These are phyloP conservation scores for Pestalotiopsis sp. DNA, from an alignment of 2,329 filamentous ascomycete species.

Conservation along the genomic window DNA sequence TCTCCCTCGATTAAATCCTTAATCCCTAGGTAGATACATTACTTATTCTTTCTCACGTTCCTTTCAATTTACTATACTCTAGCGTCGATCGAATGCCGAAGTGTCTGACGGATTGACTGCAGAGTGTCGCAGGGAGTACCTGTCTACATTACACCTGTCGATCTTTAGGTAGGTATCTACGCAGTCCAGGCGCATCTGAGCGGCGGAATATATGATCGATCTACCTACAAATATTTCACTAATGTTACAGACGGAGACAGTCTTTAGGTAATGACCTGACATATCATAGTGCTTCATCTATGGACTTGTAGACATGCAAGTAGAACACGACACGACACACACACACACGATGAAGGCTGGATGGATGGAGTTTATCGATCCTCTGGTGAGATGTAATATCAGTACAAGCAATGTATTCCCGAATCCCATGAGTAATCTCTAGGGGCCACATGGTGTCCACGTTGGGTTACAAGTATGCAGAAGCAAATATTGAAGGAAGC, in stretches of 20 bases:
- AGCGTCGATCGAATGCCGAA: neutral
- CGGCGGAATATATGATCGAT: neutral
- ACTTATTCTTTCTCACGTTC: neutral
- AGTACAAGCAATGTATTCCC: neutral
- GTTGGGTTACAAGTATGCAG: neutral
- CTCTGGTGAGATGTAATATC: neutral
- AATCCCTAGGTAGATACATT: neutral
- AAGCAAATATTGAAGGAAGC: neutral
- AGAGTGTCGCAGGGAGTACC: neutral
- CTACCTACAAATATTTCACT: neutral
- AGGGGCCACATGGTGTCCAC: constrained; percentile 4
- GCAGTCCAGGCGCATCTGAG: neutral
- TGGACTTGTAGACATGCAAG: neutral
- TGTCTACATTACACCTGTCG: neutral
- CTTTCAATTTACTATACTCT: neutral
- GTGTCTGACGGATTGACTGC: neutral
- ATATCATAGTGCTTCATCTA: neutral
- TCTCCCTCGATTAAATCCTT: too few species aligned
- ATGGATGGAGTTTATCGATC: constrained; percentile 1
- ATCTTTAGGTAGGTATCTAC: neutral
- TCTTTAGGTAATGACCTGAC: neutral
- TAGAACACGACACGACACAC: neutral
- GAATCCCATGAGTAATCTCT: constrained; percentile 1
- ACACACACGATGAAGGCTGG: neutral
- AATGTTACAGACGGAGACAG: neutral